Percentiles rank a stretch among this genome's conserved stretches.
Conservation (phyloP, 306 rosid genomes). For the Pyrus communis region DNA sequence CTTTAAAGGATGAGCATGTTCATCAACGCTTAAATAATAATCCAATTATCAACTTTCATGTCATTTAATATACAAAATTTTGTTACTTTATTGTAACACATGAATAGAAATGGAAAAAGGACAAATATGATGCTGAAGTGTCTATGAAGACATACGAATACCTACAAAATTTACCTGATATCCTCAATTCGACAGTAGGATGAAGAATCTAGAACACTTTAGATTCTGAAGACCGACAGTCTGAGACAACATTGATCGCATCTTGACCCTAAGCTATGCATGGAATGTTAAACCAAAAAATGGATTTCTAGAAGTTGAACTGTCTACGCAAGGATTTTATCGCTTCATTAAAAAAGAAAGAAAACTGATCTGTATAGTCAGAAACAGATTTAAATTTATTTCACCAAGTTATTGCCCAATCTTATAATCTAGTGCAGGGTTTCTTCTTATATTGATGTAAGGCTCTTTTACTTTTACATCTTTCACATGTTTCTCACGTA, state of each 20-base stretch:
- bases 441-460: too few relatives aligned
- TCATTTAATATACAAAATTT: too few relatives aligned
- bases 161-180: background rate
- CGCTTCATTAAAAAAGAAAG: background rate
- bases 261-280: background rate
- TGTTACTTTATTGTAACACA: too few relatives aligned
- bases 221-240: background rate
- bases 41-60: too few relatives aligned
- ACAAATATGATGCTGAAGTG: background rate
- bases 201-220: background rate
- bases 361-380: background rate
- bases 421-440: too few relatives aligned
- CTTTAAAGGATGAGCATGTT: too few relatives aligned
- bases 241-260: background rate
- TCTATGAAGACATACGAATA: background rate
- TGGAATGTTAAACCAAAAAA: background rate
- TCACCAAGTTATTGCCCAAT: too few relatives aligned
- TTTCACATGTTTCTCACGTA: accelerated
- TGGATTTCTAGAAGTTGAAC: background rate
- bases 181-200: background rate
- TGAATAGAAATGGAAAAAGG: too few relatives aligned
- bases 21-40: too few relatives aligned
- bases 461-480: too few relatives aligned
- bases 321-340: background rate
- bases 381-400: too few relatives aligned